phyloP scores from a whole-genome alignment of 352 stramenopile genomes.

The Phytophthora pini region DNA sequence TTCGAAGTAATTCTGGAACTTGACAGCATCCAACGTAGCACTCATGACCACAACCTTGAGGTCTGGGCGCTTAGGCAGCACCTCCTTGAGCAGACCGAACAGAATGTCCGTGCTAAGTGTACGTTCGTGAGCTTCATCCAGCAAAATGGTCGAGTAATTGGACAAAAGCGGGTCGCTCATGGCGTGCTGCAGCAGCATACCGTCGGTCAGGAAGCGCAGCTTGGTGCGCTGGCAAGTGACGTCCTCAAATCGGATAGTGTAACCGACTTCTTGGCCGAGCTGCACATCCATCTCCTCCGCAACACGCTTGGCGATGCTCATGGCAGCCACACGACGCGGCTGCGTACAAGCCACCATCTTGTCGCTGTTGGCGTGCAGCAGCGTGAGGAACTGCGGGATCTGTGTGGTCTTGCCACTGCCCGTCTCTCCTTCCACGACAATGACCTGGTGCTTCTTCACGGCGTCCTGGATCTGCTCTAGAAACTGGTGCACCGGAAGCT shows the following conservation, averaged over 20 bases:
- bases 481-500: conserved; percentile 98
- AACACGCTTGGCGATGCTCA: conserved; percentile 97
- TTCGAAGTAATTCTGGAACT: conserved; percentile 97
- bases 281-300: conserved; percentile 99
- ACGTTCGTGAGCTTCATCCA: conserved; percentile 98
- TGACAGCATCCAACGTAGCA: conserved; percentile 98
- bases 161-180: conserved; percentile 97
- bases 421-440: conserved; percentile 99
- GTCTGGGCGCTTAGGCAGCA: conserved; percentile 94
- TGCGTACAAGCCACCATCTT: conserved; percentile 97
- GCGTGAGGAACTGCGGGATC: conserved; percentile 95
- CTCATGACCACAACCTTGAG: conserved; percentile 99
- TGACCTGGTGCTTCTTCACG: conserved; percentile 94
- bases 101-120: conserved; percentile 98
- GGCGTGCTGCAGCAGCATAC: conserved; percentile 98
- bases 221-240: conserved; percentile 88
- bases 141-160: conserved; percentile 96
- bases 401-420: conserved; percentile 97
- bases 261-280: conserved; percentile 97
- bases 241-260: conserved; percentile 99
- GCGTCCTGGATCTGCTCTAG: conserved; percentile 96
- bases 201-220: conserved; percentile 84
- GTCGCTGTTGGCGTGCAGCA: conserved; percentile 76
- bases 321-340: conserved; percentile 97
- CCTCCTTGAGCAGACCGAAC: conserved; percentile 98